These are phyloP conservation scores for Chytriomyces confervae DNA, from an alignment of 192 early-diverging fungal genomes.

Conservation along the genomic window DNA sequence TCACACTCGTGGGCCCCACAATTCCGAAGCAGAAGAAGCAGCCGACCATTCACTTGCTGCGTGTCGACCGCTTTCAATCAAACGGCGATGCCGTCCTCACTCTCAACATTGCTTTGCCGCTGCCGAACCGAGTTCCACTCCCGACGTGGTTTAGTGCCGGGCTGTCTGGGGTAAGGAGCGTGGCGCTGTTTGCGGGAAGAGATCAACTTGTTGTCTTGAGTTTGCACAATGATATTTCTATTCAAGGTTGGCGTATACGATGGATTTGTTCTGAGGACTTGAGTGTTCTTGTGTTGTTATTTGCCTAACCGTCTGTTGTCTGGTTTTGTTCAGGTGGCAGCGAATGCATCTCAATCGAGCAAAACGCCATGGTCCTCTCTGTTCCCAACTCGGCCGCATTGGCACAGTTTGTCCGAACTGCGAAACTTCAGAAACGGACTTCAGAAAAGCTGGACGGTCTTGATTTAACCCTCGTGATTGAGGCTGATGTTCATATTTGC, in stretches of 20 bases:
- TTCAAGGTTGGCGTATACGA: neutral
- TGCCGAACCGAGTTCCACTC: neutral
- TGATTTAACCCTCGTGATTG: neutral
- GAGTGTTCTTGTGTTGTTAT: neutral
- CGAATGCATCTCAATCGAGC: neutral
- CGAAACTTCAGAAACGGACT: neutral
- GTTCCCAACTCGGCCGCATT: neutral
- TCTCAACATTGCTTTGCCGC: neutral
- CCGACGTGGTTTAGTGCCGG: neutral
- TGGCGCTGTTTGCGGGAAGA: neutral
- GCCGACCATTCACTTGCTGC: neutral
- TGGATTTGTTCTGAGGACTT: neutral
- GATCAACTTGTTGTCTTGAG: neutral
- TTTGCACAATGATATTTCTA: neutral
- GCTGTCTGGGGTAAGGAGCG: neutral
- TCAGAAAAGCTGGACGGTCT: neutral
- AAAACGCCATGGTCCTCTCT: neutral
- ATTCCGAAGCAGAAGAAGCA: neutral
- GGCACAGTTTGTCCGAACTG: neutral
- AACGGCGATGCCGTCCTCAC: neutral
- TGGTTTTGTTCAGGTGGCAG: too few species aligned
- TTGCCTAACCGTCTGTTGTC: too few species aligned
- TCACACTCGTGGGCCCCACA: neutral
- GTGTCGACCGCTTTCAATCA: neutral
- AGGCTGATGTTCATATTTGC: neutral